Base-by-base conservation (phyloP, 306 rosid species). In the Quercus berberidifolia region DNA sequence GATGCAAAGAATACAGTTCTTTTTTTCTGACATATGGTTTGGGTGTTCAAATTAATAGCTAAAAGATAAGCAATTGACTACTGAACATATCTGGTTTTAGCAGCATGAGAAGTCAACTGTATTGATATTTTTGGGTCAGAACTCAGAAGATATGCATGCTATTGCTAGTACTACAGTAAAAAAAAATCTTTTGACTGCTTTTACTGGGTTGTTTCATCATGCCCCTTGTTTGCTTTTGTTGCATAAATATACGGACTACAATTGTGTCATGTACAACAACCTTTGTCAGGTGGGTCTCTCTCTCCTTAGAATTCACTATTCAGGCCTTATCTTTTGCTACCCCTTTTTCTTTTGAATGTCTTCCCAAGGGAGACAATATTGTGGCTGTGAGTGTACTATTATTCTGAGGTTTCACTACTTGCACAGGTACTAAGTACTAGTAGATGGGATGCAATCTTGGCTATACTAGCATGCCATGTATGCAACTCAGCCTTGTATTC, bases 131-230 rank as follows among this genome's bases (percentile, higher is more conserved):
- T 21, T 59, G 81, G 78, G 79, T 78, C 73, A 78, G 81, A 78
- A 75, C 77, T 78, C 73, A 78, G 81, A 80, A 75, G 64, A 18
- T 73, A 30, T 33, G 46, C 46, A 41, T 8, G 46, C 46, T 41
- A 41, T 55, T 26, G 60, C 13, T 65, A 41, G 75, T 30, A 71
- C 70, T 20, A 74, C 71, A 55, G 79, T 80, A 64, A n/a, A 75
- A 80, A 80, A 14, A 14, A 73, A 83, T 67, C 86, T 85, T 88
- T 88, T 90, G 79, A 84, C 89, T 74, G 81, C 86, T 83, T 80
- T 79, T 75, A 55, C 23, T 69, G 17, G 21, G 38, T 31, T 69
- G 62, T 67, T 68, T 69, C 78, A 41, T 8, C 54, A 28, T 77
- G 79, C 77, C 62, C 54, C 25, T 82, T 55, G 31, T 79, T 75